Base-by-base conservation (phyloP, 2,329 filamentous ascomycete species). In the Ophiostoma ulmi region DNA sequence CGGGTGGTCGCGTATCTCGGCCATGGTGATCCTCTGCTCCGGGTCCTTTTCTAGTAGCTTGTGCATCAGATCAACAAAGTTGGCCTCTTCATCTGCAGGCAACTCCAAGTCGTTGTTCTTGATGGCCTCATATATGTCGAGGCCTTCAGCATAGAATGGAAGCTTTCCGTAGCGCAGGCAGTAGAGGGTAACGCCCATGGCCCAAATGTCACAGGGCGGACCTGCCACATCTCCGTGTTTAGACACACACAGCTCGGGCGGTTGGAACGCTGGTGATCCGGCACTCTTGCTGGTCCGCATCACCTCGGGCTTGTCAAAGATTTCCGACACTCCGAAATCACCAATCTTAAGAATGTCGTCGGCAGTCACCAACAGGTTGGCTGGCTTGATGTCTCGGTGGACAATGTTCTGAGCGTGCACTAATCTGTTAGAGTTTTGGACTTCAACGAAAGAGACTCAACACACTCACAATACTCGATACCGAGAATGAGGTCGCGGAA, bases 281-380 rank as follows among this genome's bases (percentile, higher is more conserved):
- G 94, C 94, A 3, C 93, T 94, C 80, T 98, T 99, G 72, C 91
- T 89, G 0, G 93, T 97, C 78, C 88, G 89, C 95, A 98, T 98
- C 65, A 92, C 86, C 1, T 91, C 84, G 2, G 82, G 77, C 78
- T 96, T 97, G 77, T 94, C 91, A 75, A 99, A 99, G 89, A 99
- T 97, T 78, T 99, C 94, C 0, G 94, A 98, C 8, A 98, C 95
- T n/a, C 95, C 95, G 83, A 99, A 99, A 79, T 98, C 95, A 69
- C 97, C 93, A 74, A 99, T 91, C 79, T 98, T 99, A 69, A 99
- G 86, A n/a, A 97, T 89, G 76, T 98, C 91, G 70, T 97, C 94
- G 48, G 90, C 87, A 0, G 93, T 97, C 55, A 99, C 83, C 8
- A 99, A 86, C 69, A 97, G 90, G 75, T 99, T 99, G 79, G 98